Percentiles rank a stretch among this genome's conserved stretches.
phyloP scores from a whole-genome alignment of 495 filamentous ascomycete species.

The Cladorrhinum samala region DNA sequence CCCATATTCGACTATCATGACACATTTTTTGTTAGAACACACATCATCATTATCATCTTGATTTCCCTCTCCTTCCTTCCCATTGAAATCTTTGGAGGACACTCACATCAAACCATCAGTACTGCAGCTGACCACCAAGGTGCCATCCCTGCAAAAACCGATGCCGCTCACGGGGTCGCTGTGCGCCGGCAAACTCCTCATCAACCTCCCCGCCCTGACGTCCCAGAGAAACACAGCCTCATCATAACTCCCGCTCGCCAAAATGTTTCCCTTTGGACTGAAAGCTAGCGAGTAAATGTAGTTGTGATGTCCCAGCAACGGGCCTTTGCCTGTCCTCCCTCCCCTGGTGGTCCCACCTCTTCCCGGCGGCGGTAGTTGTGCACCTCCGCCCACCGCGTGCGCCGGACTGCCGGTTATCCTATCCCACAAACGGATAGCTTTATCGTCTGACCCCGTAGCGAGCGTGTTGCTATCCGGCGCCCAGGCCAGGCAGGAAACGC shows the following conservation, averaged over 20 bases:
- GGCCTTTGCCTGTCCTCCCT: slow-evolving; percentile 33
- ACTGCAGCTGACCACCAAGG: slow-evolving; percentile 80
- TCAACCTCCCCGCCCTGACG: slow-evolving; percentile 71
- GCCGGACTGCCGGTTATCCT: slow-evolving; percentile 60
- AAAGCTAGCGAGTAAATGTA: slow-evolving; percentile 93
- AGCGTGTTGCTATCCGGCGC: slow-evolving; percentile 77
- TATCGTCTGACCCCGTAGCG: slow-evolving; percentile 92
- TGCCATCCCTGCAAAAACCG: slow-evolving; percentile 88
- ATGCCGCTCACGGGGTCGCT: slow-evolving; percentile 91
- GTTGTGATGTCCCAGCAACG: slow-evolving; percentile 84
- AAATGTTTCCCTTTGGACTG: slow-evolving; percentile 91
- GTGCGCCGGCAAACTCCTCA: slow-evolving; percentile 89
- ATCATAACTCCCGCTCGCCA: slow-evolving; percentile 91
- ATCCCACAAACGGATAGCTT: slow-evolving; percentile 91
- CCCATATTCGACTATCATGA: slow-evolving; percentile 70
- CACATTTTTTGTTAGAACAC: slow-evolving; percentile 2
- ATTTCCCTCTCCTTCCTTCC: background rate
- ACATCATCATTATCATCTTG: no score
- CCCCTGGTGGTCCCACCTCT: slow-evolving; percentile 14
- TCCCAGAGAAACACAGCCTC: slow-evolving; percentile 98
- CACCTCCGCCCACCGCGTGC: slow-evolving; percentile 36
- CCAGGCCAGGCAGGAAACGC: slow-evolving; percentile 87
- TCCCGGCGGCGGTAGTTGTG: background rate
- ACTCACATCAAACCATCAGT: slow-evolving; percentile 78
- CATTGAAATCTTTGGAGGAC: slow-evolving; percentile 3